Base-by-base conservation (phyloP, 225 moss, liverwort and hornwort genomes). In the Physcomitrellopsis africana region DNA sequence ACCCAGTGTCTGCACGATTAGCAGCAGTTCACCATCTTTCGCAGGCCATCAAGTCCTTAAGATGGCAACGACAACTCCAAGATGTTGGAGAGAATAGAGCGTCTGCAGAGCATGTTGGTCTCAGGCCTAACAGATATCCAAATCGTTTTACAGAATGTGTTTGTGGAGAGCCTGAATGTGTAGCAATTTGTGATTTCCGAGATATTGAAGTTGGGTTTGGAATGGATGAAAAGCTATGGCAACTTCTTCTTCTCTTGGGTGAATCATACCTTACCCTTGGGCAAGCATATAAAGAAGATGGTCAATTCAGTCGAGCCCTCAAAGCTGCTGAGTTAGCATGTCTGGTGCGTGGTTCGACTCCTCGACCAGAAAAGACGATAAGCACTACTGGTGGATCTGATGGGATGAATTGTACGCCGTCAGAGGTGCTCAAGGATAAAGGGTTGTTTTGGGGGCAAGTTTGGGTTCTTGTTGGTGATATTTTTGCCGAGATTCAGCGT, bases 171-270 rank as follows among this genome's bases (percentile, higher is more conserved):
- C 85, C 83, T 15, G 93, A 99, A 56, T 99, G 99, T 78, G 80
- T 93, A 7, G 95, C 93, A 65, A 93, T 99, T 71, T 99, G 99
- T 76, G 95, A 99, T 77, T 93, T 99, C 69, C 89, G 87, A 60
- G 93, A 95, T 65, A 93, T 90, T 42, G 86, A 90, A 63, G 78
- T 89, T 17, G 94, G 99, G 26, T 84, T 91, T 52, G 90, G 84
- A 67, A 99, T 99, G 95, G 99, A 99, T 78, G 89, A 95, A 62
- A 99, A 95, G 68, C 84, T 99, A 56, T 91, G 93, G 88, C 89
- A 86, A 49, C 87, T 99, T 26, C 87, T 99, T 52, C 76, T 90
- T 16, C 87, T 99, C 43, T 85, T 99, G 37, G 92, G 92, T 52
- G 92, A 95, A 64, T 93, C 93, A 14, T 99, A 99, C 65, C 77